Percentiles rank a stretch among this genome's conserved stretches.
phyloP scores from a whole-genome alignment of 495 filamentous ascomycete species.

The Penicillium mononematosum region DNA sequence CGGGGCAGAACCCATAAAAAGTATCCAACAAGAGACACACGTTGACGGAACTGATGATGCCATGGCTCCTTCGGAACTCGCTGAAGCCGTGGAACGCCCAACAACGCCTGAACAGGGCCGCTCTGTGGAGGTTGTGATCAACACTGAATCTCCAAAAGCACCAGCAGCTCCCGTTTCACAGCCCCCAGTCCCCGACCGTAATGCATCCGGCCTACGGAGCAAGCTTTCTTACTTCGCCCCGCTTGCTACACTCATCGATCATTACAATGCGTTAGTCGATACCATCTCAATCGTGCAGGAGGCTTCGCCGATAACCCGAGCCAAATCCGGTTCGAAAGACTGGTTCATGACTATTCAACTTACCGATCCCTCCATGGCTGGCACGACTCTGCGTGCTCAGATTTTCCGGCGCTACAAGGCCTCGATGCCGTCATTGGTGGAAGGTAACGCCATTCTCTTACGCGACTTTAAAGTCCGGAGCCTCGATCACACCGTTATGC shows the following conservation, averaged over 20 bases:
- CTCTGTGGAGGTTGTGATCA: constrained; percentile 6
- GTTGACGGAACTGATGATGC: neutral
- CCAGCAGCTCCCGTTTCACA: constrained; percentile 15
- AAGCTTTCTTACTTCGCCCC: constrained; percentile 65
- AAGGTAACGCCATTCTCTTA: constrained; percentile 76
- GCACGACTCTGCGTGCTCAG: constrained; percentile 52
- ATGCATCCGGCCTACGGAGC: constrained; percentile 56
- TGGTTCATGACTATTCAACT: constrained; percentile 67
- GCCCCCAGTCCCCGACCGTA: constrained; percentile 27
- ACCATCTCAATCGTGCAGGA: constrained; percentile 67
- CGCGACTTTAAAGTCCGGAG: constrained; percentile 67
- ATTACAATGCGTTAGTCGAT: constrained; percentile 57
- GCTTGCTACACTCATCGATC: constrained; percentile 60
- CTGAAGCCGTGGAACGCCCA: neutral
- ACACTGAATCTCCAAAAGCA: neutral
- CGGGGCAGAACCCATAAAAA: neutral
- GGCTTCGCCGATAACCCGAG: constrained; percentile 53
- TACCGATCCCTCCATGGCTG: constrained; percentile 60
- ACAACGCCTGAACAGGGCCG: neutral
- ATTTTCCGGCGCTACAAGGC: constrained; percentile 73
- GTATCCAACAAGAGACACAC: neutral
- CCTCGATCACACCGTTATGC: constrained; percentile 43
- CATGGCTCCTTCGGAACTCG: neutral
- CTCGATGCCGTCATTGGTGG: constrained; percentile 63
- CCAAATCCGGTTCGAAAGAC: constrained; percentile 65